Percentiles rank a stretch among this genome's conserved stretches.
phyloP scores from a whole-genome alignment of 1,284 basidiomycete species.

The Moesziomyces parantarcticus region DNA sequence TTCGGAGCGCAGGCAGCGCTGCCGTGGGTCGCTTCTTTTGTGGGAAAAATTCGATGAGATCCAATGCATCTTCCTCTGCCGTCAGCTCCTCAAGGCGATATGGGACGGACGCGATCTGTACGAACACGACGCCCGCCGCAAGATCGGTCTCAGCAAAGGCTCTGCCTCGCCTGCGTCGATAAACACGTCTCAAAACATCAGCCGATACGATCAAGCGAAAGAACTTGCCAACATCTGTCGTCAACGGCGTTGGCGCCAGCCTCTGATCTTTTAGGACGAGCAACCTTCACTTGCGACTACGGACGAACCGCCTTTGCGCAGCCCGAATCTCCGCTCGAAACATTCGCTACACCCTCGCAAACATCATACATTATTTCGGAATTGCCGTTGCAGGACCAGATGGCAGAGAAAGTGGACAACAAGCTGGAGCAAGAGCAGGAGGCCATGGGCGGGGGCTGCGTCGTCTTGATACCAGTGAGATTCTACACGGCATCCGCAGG shows the following conservation, averaged over 20 bases:
- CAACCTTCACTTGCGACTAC: no score
- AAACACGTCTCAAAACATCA: neutral
- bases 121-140: constrained; percentile 1
- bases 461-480: neutral
- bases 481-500: neutral
- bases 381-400: no score
- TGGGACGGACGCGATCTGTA: constrained; percentile 19
- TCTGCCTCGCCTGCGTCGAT: neutral
- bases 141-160: neutral
- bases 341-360: no score
- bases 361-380: no score
- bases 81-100: constrained; percentile 19
- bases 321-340: no score
- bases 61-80: constrained; percentile 22
- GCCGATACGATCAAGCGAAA: constrained; percentile 8
- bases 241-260: constrained; percentile 18
- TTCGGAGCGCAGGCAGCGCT: constrained; percentile 10
- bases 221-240: constrained; percentile 17
- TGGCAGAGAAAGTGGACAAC: no score
- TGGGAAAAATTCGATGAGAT: constrained; percentile 18
- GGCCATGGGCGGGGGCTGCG: neutral
- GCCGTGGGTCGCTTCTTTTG: constrained; percentile 13
- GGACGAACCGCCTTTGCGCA: no score
- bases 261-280: constrained; percentile 11
- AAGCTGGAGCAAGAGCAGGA: neutral